Evolutionary conservation across 768 basidiomycete genomes (phyloP).

Genomic region (Suillus decipiens): DNA sequence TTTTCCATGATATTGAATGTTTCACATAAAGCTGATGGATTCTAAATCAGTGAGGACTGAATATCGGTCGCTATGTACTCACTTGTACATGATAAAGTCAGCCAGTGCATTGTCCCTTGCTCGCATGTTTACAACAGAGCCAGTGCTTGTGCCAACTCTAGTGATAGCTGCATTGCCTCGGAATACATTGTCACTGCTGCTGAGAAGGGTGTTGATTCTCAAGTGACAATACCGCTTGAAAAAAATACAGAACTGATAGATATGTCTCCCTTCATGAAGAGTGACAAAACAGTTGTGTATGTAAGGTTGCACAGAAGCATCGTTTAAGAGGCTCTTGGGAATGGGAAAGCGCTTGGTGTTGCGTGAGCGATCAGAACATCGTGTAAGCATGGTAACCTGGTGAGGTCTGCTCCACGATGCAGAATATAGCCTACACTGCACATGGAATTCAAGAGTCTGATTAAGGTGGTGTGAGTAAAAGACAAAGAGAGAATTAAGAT

Average conservation of each 20-base stretch:
- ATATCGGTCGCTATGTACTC: background rate
- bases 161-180: conserved; percentile 9
- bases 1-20: background rate
- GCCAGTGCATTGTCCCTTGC: conserved; percentile 1
- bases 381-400: conserved; percentile 8
- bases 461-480: background rate
- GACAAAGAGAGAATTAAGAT: background rate
- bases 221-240: conserved; percentile 12
- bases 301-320: background rate
- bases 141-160: background rate
- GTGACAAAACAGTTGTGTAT: conserved; percentile 13
- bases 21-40: conserved; percentile 4
- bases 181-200: background rate
- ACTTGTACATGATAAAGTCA: conserved; percentile 16
- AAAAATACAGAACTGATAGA: conserved; percentile 7
- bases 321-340: conserved; percentile 9
- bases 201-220: conserved; percentile 1
- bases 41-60: background rate
- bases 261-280: background rate
- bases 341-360: conserved; percentile 2
- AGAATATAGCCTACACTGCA: conserved; percentile 10
- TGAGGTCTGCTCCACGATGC: background rate
- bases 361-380: background rate
- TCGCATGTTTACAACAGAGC: conserved; percentile 13
- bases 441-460: conserved; percentile 5